Base-by-base conservation (phyloP, 768 basidiomycete species). In the Rhodotorula graminis region DNA sequence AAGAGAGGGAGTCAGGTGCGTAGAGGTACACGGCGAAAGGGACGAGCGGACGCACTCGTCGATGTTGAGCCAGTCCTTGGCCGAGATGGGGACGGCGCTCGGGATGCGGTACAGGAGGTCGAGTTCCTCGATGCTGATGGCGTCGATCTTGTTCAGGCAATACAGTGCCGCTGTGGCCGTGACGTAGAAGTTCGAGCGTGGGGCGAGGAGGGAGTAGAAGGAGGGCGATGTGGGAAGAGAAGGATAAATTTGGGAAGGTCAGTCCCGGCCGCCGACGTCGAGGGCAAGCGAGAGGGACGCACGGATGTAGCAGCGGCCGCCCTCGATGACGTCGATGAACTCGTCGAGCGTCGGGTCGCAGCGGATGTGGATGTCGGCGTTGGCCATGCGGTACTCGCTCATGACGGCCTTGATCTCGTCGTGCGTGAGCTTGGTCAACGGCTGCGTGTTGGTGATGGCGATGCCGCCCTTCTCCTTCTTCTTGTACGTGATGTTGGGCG, bases 61-160 rank as follows among this genome's bases (percentile, higher is more conserved):
- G 77, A 99, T 84, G 82, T 98, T 98, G 76, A 96, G 84, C 96
- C 96, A 98, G 78, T 93, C 89, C 72, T 86, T 87, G 6, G 92
- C 96, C 25, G 92, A 94, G 80, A 99, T 85, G 8, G 96, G 96
- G 16, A 98, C 95, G 57, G 91, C 93, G 81, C 91, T 86, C 6
- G 96, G 96, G 70, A 99, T 99, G 82, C 92, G 91, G 84, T 93
- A 92, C 18, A 78, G 71, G 2, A 78, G 74, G 78, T 97, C 95
- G 37, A 98, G 87, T 82, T 98, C 95, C 81, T 98, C 95, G 81
- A 98, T 96, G 65, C 92, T 94, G 78, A 97, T 98, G 29, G 92
- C 96, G 81, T 99, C 96, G 65, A 91, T 90, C 85, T 93, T 93
- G 82, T 93, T 93, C 72, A 93, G 83, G 53, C 92, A 87, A 87